These are phyloP conservation scores for Melanopsichium pennsylvanicum DNA, from an alignment of 1,284 basidiomycete species.

Conservation along the genomic window DNA sequence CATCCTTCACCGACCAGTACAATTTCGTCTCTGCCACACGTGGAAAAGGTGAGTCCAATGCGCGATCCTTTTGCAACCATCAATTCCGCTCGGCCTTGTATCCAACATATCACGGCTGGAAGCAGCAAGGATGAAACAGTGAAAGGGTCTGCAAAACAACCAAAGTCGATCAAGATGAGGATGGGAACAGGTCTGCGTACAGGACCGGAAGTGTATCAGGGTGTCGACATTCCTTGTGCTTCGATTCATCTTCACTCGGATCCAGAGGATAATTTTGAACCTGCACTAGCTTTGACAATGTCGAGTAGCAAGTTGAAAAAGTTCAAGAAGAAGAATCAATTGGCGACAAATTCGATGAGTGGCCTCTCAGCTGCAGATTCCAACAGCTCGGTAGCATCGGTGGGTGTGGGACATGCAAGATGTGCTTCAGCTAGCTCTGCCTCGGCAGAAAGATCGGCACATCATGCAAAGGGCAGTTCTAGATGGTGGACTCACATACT, in stretches of 20 bases:
- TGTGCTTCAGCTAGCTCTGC: neutral
- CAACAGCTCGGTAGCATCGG: neutral
- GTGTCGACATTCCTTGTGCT: conserved; percentile 53
- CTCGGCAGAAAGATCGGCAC: neutral
- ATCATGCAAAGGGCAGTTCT: conserved; percentile 11
- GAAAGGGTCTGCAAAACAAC: neutral
- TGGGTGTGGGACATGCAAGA: neutral
- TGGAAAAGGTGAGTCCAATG: neutral
- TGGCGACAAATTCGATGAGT: too few species aligned
- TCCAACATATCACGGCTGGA: neutral
- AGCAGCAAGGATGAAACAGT: neutral
- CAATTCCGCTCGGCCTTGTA: neutral
- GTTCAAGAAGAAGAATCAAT: conserved; percentile 16
- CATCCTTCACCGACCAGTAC: neutral
- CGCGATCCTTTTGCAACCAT: neutral
- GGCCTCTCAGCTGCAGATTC: too few species aligned
- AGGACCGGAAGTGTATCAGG: conserved; percentile 45
- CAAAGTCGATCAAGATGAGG: neutral
- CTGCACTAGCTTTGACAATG: conserved; percentile 6
- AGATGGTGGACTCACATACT: conserved; percentile 27
- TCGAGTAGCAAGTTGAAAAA: conserved; percentile 5
- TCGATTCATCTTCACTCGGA: conserved; percentile 47
- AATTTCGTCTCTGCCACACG: neutral
- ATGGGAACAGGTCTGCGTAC: conserved; percentile 22
- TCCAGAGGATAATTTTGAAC: conserved; percentile 41